These are phyloP conservation scores for Poronia punctata DNA, from an alignment of 495 filamentous ascomycete genomes.

Conservation along the genomic window DNA sequence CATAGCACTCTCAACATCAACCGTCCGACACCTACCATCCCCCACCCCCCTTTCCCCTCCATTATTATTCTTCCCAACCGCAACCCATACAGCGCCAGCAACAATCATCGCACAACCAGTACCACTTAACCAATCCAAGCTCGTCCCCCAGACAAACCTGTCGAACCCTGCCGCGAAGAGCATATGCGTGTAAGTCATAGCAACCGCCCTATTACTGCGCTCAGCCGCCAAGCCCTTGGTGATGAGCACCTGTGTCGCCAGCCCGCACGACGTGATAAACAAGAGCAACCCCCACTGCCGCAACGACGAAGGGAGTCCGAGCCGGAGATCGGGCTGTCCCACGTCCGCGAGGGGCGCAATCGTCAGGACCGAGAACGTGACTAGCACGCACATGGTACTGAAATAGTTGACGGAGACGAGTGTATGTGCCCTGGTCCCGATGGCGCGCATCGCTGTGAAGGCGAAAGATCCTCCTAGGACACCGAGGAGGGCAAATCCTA, in stretches of 20 bases:
- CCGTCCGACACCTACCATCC: conserved; percentile 5
- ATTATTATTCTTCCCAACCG: conserved; percentile 42
- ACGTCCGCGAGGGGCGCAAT: conserved; percentile 39
- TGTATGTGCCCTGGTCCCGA: conserved; percentile 76
- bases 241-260: conserved; percentile 82
- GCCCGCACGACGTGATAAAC: conserved; percentile 67
- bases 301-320: conserved; percentile 53
- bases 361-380: conserved; percentile 52
- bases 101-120: conserved; percentile 73
- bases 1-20: conserved; percentile 7
- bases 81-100: conserved; percentile 74
- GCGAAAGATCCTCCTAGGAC: conserved; percentile 74
- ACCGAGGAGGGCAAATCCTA: conserved; percentile 67
- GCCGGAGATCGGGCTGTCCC: conserved; percentile 46
- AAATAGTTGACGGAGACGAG: conserved; percentile 87
- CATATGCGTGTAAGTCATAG: conserved; percentile 91
- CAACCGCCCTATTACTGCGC: conserved; percentile 64
- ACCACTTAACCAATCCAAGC: conserved; percentile 59
- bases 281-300: conserved; percentile 67
- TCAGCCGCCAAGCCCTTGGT: conserved; percentile 70
- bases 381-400: conserved; percentile 58
- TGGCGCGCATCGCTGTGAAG: conserved; percentile 75
- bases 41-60: conserved; percentile 9
- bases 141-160: conserved; percentile 65
- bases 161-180: conserved; percentile 83